Evolutionary conservation across 768 basidiomycete species (phyloP).

Genomic region (Lactifluus volemus): DNA sequence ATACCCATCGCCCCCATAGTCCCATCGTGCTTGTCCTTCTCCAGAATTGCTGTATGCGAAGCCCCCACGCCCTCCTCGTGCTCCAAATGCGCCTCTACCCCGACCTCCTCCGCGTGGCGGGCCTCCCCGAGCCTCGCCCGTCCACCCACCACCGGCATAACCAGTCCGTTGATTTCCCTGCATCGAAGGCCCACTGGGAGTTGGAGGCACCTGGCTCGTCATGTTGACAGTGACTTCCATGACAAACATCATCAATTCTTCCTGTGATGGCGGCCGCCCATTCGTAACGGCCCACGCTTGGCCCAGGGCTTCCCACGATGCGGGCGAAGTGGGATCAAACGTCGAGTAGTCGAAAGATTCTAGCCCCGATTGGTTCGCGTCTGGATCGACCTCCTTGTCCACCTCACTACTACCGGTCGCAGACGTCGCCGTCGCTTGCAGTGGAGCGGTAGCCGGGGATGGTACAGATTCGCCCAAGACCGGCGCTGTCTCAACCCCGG

Average conservation of each 20-base stretch:
- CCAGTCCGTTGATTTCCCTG: conserved; percentile 7
- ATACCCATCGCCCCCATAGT: conserved; percentile 30
- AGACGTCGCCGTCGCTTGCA: neutral
- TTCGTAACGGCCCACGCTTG: conserved; percentile 67
- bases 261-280: conserved; percentile 60
- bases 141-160: conserved; percentile 8
- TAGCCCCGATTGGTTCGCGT: conserved; percentile 30
- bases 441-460: neutral
- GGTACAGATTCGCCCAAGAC: neutral
- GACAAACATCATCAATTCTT: conserved; percentile 70
- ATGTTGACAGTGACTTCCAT: conserved; percentile 32
- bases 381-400: neutral
- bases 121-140: neutral
- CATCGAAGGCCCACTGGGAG: neutral
- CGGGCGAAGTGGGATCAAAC: conserved; percentile 66
- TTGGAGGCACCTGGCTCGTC: neutral
- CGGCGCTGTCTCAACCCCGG: neutral
- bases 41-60: conserved; percentile 40
- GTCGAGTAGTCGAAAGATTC: conserved; percentile 59
- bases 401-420: neutral
- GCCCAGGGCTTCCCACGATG: conserved; percentile 75
- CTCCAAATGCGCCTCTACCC: conserved; percentile 31
- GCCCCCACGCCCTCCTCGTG: conserved; percentile 26
- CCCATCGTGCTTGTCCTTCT: conserved; percentile 25
- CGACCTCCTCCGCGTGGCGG: conserved; percentile 29